Conservation (phyloP, 164 flowering plant genomes). For the Houttuynia cordata region DNA sequence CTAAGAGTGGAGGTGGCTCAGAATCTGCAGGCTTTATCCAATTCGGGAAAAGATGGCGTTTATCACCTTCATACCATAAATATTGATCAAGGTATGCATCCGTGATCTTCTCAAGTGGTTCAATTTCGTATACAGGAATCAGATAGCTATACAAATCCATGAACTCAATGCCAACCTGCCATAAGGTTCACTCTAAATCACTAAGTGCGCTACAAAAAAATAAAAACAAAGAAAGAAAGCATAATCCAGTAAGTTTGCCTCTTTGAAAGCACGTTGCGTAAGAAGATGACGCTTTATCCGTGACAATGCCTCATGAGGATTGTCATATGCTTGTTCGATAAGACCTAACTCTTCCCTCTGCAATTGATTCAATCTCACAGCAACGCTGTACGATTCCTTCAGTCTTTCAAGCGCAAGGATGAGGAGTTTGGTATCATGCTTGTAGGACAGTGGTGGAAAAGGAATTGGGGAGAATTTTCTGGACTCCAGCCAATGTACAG, state of each 20-base stretch:
- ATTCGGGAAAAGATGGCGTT: constrained; percentile 96
- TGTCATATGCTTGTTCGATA: constrained; percentile 99
- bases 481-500: constrained; percentile 98
- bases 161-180: constrained; percentile 97
- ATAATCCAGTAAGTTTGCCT: constrained; percentile 32
- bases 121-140: constrained; percentile 99
- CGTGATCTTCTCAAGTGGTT: constrained; percentile 98
- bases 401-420: constrained; percentile 97
- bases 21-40: constrained; percentile 99
- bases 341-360: constrained; percentile 98
- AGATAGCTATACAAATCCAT: constrained; percentile 96
- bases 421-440: constrained; percentile 97
- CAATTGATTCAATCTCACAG: constrained; percentile 87
- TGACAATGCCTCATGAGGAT: constrained; percentile 98
- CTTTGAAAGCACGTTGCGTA: constrained; percentile 97
- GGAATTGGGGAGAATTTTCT: constrained; percentile 98
- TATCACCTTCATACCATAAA: constrained; percentile 98
- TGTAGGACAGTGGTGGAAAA: constrained; percentile 95
- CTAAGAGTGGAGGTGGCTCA: constrained; percentile 99
- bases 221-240: no score
- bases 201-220: no score
- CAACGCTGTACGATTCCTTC: constrained; percentile 98
- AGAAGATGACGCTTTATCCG: constrained; percentile 95
- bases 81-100: constrained; percentile 99
- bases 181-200: neutral